These are phyloP conservation scores for Marasmius tenuissimus DNA, from an alignment of 1,284 basidiomycete species.

Conservation along the genomic window DNA sequence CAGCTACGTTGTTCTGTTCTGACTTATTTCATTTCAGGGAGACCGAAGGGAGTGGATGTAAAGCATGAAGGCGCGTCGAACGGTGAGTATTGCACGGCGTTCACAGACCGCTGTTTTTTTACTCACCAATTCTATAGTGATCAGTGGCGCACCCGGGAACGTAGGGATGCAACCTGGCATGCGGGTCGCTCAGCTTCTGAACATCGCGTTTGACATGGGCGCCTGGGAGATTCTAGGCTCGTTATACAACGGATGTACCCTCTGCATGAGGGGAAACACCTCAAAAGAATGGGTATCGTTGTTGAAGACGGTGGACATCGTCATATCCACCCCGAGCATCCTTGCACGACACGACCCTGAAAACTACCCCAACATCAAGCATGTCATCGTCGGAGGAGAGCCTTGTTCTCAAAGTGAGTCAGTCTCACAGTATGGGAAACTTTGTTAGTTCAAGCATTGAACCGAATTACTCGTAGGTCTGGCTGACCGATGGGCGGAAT, in stretches of 20 bases:
- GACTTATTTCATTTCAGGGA: slow-evolving; percentile 36
- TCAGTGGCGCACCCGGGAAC: slow-evolving; percentile 44
- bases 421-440: neutral
- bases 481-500: slow-evolving; percentile 47
- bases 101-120: slow-evolving; percentile 1
- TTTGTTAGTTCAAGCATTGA: neutral
- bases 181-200: slow-evolving; percentile 51
- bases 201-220: slow-evolving; percentile 54
- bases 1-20: neutral
- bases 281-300: slow-evolving; percentile 46
- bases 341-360: slow-evolving; percentile 39
- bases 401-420: slow-evolving; percentile 42
- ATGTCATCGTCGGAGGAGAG: slow-evolving; percentile 49
- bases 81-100: slow-evolving; percentile 28
- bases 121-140: slow-evolving; percentile 29
- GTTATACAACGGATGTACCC: slow-evolving; percentile 47
- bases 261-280: slow-evolving; percentile 48
- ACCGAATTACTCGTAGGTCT: slow-evolving; percentile 29
- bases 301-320: slow-evolving; percentile 48
- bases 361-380: slow-evolving; percentile 48
- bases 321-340: slow-evolving; percentile 45
- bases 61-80: slow-evolving; percentile 48
- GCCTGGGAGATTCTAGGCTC: slow-evolving; percentile 53
- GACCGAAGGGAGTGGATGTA: slow-evolving; percentile 49
- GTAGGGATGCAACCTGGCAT: slow-evolving; percentile 46